Base-by-base conservation (phyloP, 495 filamentous ascomycete genomes). In the Delitschia confertaspora region DNA sequence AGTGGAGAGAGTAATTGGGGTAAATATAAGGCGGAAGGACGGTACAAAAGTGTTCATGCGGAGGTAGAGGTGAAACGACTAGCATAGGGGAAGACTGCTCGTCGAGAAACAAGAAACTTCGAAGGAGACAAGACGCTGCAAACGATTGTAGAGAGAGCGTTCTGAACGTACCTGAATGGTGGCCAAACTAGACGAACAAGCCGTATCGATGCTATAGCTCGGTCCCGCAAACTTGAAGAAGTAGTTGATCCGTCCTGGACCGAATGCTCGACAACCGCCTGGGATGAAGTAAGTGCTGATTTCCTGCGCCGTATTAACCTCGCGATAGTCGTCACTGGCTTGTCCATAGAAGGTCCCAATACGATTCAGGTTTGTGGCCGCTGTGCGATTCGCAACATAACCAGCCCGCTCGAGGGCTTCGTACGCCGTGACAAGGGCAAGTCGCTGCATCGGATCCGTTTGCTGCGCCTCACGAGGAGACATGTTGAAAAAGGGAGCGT, bases 401-500 rank as follows among this genome's bases (percentile, higher is more conserved):
- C 66, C 66, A 34, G 64, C 57, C 49, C 38, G 46, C 35, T 69
- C 66, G 7, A 69, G 29, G 3, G 66, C 66, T 49, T 69, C 66
- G 33, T 65, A 68, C 1, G 61, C 53, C 3, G 60, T 62, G 1
- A 59, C 41, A 3, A 69, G 24, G 13, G 57, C 60, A 3, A 69
- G 31, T 8, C 66, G 44, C 32, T 66, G 62, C 18, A 39, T 48
- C 26, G 66, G 66, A 45, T 69, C 66, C 0, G 49, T 57, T 35
- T 68, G 52, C 2, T 46, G 36, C 0, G 69, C 68, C 44, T 73
- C 70, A 38, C 55, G 22, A 0, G 66, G 65, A 13, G 62, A 65
- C 48, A 69, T 67, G 53, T 61, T 64, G 56, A 69, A 69, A 33
- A 69, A 65, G 2, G 55, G 56, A 22, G 60, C 47, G 47, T 69